These are phyloP conservation scores for Aspergillus tubingensis DNA, from an alignment of 2,329 filamentous ascomycete genomes.

Conservation along the genomic window DNA sequence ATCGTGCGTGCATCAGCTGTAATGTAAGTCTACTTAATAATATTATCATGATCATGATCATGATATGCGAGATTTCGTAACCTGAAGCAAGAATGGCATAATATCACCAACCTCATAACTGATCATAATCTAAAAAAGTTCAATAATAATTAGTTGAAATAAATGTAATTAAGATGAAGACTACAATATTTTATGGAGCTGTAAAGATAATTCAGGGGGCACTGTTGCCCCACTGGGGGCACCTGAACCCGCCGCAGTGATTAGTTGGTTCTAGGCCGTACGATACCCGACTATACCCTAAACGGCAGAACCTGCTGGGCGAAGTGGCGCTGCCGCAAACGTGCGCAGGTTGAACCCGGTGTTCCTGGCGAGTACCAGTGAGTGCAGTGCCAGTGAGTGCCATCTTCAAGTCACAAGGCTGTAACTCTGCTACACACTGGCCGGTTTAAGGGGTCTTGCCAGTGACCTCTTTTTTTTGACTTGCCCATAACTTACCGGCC, in stretches of 20 bases:
- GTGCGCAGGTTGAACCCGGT: conserved; percentile 4
- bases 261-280: conserved; percentile 11
- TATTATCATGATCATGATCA: too few relatives aligned
- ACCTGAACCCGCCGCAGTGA: conserved; percentile 14
- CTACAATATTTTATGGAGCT: neutral
- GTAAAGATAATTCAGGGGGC: conserved; percentile 11
- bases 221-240: conserved; percentile 14
- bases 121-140: too few relatives aligned
- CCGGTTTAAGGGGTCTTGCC: neutral
- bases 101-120: too few relatives aligned
- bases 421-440: neutral
- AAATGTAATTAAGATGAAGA: neutral
- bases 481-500: neutral
- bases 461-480: too few relatives aligned
- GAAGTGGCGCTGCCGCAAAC: conserved; percentile 18
- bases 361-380: neutral
- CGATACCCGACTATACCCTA: conserved; percentile 9
- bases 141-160: too few relatives aligned
- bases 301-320: neutral
- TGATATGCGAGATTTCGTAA: too few relatives aligned
- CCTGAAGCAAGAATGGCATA: too few relatives aligned
- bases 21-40: too few relatives aligned
- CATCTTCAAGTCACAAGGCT: neutral
- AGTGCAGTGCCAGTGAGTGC: neutral
- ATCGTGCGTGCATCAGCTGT: too few relatives aligned